Evolutionary conservation across 345 rosid genomes (phyloP), one percentile per base, ranked within the genome.

Genomic region (Aquilaria malaccensis): DNA sequence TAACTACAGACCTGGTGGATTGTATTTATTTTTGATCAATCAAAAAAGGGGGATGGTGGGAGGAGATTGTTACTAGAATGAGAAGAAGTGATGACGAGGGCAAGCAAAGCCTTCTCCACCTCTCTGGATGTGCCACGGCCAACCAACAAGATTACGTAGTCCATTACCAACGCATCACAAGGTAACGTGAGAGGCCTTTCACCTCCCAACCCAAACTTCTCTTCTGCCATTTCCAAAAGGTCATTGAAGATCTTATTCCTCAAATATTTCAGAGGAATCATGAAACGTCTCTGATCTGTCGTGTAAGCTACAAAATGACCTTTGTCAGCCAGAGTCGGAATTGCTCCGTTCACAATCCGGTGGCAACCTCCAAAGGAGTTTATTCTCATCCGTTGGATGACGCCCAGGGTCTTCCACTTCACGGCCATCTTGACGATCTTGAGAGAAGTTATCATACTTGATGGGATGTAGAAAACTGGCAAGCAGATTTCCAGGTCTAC

Each of bases 141-240:
- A 41, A 55, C 12, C 13, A 55, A 13, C 30, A 43, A 55, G 7
- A 63, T 14, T 43, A 63, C 13, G 15, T 64, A 64, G 47, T 69
- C 31, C 62, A 68, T 41, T 33, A 68, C 22, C 15, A 61, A 51
- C 30, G 67, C 49, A n/a, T 61, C 61, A 55, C 66, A 48, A 37
- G 11, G 63, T 13, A 66, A 45, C 3, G 47, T 59, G 32, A 58
- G 41, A 58, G 59, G 64, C 9, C 65, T 65, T 22, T 60, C 56
- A 15, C 66, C 45, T 32, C 55, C 32, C 31, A 61, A 60, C 48
- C 61, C 60, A 55, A 67, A 60, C 56, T 61, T 57, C 13, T 68
- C 72, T 50, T 50, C 61, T 7, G 66, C 54, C 50, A 55, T 55
- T 61, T 55, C 60, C 50, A 67, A 49, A 43, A 67, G 66, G 32